Conservation (phyloP, 108 stramenopile genomes). For the Cyclostephanos tholiformis region DNA sequence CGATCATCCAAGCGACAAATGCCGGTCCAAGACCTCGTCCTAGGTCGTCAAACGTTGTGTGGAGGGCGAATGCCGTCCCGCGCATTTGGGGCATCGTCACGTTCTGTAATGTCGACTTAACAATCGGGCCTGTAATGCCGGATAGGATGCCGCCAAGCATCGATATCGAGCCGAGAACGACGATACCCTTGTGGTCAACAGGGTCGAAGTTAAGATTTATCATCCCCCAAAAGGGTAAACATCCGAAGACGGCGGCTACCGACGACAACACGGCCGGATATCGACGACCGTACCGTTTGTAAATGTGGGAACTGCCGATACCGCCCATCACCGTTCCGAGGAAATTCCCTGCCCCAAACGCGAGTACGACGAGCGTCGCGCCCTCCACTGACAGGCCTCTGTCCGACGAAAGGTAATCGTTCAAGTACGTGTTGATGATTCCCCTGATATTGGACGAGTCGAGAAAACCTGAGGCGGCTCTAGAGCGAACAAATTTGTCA, state of each 20-base stretch:
- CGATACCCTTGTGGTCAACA: slow-evolving; percentile 4
- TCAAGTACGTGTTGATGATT: slow-evolving; percentile 82
- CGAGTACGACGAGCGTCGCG: slow-evolving; percentile 71
- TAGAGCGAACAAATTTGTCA: too few relatives aligned
- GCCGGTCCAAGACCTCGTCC: slow-evolving; percentile 87
- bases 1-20: slow-evolving; percentile 74
- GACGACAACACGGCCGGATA: slow-evolving; percentile 72
- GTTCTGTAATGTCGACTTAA: slow-evolving; percentile 82
- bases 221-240: slow-evolving; percentile 74
- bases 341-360: slow-evolving; percentile 79
- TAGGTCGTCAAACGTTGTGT: slow-evolving; percentile 84
- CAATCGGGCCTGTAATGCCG: slow-evolving; percentile 76
- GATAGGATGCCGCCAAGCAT: slow-evolving; percentile 59
- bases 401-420: slow-evolving; percentile 82
- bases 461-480: too few relatives aligned
- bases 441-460: slow-evolving; percentile 32
- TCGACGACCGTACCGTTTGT: slow-evolving; percentile 55
- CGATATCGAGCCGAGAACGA: slow-evolving; percentile 37
- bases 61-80: slow-evolving; percentile 81
- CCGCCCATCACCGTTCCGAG: slow-evolving; percentile 81
- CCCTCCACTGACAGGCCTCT: slow-evolving; percentile 74
- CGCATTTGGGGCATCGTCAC: slow-evolving; percentile 75
- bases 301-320: slow-evolving; percentile 58
- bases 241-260: slow-evolving; percentile 56
- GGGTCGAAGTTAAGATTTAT: slow-evolving; percentile 53